Base-by-base conservation (phyloP, 2,329 filamentous ascomycete genomes). In the Paecilomyces fulvus region DNA sequence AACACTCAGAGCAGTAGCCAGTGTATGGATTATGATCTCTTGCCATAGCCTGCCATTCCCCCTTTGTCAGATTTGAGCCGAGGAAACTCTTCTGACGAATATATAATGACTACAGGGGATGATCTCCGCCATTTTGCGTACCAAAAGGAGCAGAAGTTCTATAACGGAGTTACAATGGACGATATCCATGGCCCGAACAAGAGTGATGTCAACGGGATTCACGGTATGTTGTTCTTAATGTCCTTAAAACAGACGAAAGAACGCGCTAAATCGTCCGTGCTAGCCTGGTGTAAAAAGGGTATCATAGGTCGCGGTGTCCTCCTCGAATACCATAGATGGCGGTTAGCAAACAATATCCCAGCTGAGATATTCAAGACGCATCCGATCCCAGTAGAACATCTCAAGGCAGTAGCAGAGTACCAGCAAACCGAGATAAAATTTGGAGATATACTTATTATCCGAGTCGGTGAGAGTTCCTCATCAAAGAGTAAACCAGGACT, bases 1-100 rank as follows among this genome's bases (percentile, higher is more conserved):
- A 85, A 85, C 66, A 79, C 81, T 0, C 82, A 84, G 67, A 76
- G 76, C 7, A 80, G 79, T 37, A 80, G 77, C 49, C 82, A 84
- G 65, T 84, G 72, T 64, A 61, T 12, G 48, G 9, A 49, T 25
- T 3, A 49, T 12, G 8, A 12, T 49, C 14, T 6, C 25, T 23
- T 14, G 25, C 21, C 48, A 14, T 43, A 14, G 8, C 46, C 11
- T 17, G 8, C 8, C 25, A 21, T 10, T 9, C 14, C 25, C 48
- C 48, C 12, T 49, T 20, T 28, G 12, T 28, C 48, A 5, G 23
- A 21, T 14, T 14, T 10, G 48, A 25, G 28, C 14, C 2, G 21
- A 49, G 48, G 20, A 49, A 7, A 4, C 21, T 25, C 10, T 49
- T 49, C 48, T 49, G 25, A 49, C 20, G 48, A 49, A n/a, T 21